phyloP scores from a whole-genome alignment of 306 rosid genomes.

The Lablab purpureus region DNA sequence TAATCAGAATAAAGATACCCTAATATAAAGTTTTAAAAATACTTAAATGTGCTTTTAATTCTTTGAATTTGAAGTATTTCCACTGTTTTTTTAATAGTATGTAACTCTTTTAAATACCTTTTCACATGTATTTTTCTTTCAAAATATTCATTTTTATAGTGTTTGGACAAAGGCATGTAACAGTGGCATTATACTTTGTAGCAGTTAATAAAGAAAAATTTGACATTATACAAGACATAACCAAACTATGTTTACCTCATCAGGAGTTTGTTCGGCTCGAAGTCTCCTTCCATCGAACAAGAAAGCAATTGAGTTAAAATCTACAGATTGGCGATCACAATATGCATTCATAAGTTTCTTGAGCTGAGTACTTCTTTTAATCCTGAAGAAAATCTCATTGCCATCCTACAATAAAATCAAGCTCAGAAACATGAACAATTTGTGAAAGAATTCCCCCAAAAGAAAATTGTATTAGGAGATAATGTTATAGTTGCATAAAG shows the following conservation, averaged over 20 bases:
- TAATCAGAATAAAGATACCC: neutral
- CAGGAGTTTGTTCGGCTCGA: constrained; percentile 70
- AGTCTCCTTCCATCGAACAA: constrained; percentile 77
- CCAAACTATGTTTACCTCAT: constrained; percentile 52
- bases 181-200: neutral
- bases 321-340: constrained; percentile 65
- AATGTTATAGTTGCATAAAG: neutral
- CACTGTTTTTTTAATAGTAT: no score
- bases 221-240: neutral
- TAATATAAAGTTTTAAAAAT: neutral
- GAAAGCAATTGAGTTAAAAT: constrained; percentile 70
- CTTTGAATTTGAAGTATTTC: no score
- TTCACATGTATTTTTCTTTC: no score
- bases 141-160: no score
- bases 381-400: constrained; percentile 64
- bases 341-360: constrained; percentile 73
- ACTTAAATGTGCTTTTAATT: no score
- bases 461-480: neutral
- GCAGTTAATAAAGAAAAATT: neutral
- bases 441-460: neutral
- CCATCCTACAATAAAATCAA: constrained; percentile 58
- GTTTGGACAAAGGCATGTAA: neutral
- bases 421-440: neutral
- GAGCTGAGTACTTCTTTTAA: constrained; percentile 63
- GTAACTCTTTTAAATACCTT: no score